Evolutionary conservation across 2,329 filamentous ascomycete genomes (phyloP).

Genomic region (Claviceps spartinae): DNA sequence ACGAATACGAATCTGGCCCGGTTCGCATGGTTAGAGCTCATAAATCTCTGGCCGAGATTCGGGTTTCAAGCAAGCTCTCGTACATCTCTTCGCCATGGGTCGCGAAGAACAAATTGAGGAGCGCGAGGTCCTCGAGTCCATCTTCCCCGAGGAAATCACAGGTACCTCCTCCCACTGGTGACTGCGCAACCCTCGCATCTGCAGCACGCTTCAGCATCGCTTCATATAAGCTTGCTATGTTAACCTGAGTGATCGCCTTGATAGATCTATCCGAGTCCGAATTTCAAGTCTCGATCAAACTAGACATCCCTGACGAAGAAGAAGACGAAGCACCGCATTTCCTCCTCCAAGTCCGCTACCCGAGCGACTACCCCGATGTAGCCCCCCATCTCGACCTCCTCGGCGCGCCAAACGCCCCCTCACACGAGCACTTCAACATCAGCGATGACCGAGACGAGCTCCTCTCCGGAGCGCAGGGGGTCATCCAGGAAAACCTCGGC

Average conservation of each 20-base stretch:
- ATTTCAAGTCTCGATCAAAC: constrained; percentile 72
- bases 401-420: constrained; percentile 52
- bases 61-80: neutral
- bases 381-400: constrained; percentile 72
- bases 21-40: no score
- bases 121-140: constrained; percentile 93
- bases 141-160: constrained; percentile 95
- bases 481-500: constrained; percentile 82
- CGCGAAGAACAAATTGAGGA: constrained; percentile 89
- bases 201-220: neutral
- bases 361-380: constrained; percentile 80
- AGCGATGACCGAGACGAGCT: constrained; percentile 65
- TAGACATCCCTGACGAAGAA: constrained; percentile 59
- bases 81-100: constrained; percentile 33
- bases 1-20: neutral
- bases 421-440: constrained; percentile 64
- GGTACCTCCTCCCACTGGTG: constrained; percentile 32
- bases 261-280: constrained; percentile 81
- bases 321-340: constrained; percentile 55
- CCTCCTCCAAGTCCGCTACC: constrained; percentile 75
- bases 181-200: neutral
- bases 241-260: neutral
- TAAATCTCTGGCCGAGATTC: neutral
- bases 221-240: no score
- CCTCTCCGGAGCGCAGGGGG: constrained; percentile 55